Evolutionary conservation across 1,139 yeast species (phyloP).

Genomic region (Geotrichum candidum): DNA sequence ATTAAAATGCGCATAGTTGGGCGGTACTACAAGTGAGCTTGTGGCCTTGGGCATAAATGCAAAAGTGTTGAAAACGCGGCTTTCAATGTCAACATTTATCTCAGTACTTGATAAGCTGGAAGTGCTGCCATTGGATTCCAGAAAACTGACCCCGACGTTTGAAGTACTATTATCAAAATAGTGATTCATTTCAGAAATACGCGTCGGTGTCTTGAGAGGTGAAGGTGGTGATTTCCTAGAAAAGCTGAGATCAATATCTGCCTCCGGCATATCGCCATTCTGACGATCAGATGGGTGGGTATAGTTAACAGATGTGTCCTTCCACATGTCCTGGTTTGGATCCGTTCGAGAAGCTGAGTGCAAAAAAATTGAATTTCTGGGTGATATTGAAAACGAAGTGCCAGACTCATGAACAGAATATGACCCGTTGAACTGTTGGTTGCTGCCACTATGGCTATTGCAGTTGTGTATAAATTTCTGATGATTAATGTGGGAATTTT

Average conservation of each 20-base stretch:
- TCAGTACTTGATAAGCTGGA: not conserved
- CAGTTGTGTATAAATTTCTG: not conserved
- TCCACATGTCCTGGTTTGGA: not conserved
- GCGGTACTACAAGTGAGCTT: constrained; percentile 22
- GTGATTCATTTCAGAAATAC: not conserved
- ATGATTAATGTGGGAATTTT: not conserved
- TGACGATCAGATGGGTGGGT: not conserved
- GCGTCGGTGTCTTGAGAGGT: not conserved
- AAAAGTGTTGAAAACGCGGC: constrained; percentile 21
- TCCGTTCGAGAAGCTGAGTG: not conserved
- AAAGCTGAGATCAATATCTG: not conserved
- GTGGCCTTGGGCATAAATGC: constrained; percentile 16
- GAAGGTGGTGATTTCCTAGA: not conserved
- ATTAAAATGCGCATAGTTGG: constrained; percentile 24
- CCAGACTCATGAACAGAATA: not conserved
- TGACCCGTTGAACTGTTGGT: not conserved
- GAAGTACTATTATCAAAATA: not conserved
- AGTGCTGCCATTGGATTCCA: not conserved
- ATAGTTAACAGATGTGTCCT: not conserved
- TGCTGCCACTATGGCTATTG: not conserved
- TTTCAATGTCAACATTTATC: not conserved
- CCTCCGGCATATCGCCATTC: not conserved
- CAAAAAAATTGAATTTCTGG: not conserved
- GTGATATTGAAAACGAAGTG: constrained; percentile 1
- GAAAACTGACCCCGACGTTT: not conserved